Evolutionary conservation across 2,329 filamentous ascomycete species (phyloP), one percentile per base, ranked within the genome.

Genomic region (Penicillium sclerotigenum): DNA sequence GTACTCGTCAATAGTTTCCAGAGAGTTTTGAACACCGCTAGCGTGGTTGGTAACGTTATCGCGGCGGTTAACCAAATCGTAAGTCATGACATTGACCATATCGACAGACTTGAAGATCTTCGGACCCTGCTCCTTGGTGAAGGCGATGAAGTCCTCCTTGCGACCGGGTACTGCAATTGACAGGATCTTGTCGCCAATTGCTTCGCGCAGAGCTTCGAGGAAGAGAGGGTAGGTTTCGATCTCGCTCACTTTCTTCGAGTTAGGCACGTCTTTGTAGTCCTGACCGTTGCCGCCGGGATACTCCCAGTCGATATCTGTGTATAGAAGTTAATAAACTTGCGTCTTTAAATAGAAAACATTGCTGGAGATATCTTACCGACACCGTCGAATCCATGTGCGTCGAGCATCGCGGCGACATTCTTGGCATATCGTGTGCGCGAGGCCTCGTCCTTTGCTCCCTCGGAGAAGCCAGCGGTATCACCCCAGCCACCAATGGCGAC

Each of bases 401-500:
- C 72, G 1, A 91, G 77, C 83, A 90, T 87, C 28, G 75, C 74
- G 8, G 80, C 82, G 1, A 90, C 79, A 61, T 89, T 88, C 42
- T 76, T 75, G 1, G 87, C 85, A 73, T 87, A 91, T 8, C 73
- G 74, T 57, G 78, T 75, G 16, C 86, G 81, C 1, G 79, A 80
- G 9, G 71, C 63, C 1, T 81, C 76, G 4, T 79, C 78, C 48
- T 76, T 78, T 1, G 85, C 83, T 0, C 81, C 87, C 1, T 40
- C 70, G 0, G 81, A 79, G 65, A 89, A 91, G 0, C 87, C 87
- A 7, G 71, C 69, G 0, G 81, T 85, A 57, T 90, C 86, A 0
- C 87, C 87, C 88, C 88, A 91, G 50, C 88, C 88, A 11, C 88
- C 88, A 59, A 91, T 84, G 20, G 88, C 87, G 36, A 91, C 79